Conservation (phyloP, 2,329 filamentous ascomycete species). For the Ascochyta viciae-villosae region DNA sequence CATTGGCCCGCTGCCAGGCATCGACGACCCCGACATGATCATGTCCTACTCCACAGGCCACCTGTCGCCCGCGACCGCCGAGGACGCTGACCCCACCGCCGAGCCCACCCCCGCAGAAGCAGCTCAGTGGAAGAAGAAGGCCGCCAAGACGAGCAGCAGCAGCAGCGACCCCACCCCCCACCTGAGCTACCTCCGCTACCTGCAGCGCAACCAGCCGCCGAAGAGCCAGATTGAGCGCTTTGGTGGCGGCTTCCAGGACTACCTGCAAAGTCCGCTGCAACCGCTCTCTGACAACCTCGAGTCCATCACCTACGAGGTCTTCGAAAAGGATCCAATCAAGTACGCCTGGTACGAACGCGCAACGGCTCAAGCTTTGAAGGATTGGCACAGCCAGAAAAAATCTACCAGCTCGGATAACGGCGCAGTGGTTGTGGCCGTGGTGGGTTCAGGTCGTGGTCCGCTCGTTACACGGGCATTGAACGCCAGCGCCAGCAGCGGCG, state of each 20-base stretch:
- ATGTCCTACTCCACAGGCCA: constrained; percentile 47
- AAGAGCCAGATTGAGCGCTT: constrained; percentile 69
- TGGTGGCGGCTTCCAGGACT: constrained; percentile 83
- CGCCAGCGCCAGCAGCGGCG: constrained; percentile 77
- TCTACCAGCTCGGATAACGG: constrained; percentile 75
- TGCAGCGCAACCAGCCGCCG: constrained; percentile 81
- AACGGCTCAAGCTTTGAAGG: constrained; percentile 77
- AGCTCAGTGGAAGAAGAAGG: constrained; percentile 50
- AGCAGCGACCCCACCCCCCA: constrained; percentile 66
- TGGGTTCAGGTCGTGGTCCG: constrained; percentile 90
- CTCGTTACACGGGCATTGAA: constrained; percentile 85
- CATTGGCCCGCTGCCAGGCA: constrained; percentile 62
- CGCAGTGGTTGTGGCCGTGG: constrained; percentile 85
- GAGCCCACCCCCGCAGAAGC: constrained; percentile 75
- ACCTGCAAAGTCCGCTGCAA: constrained; percentile 92
- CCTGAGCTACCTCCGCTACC: constrained; percentile 80
- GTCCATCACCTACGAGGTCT: constrained; percentile 97
- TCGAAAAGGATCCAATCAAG: constrained; percentile 97
- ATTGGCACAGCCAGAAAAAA: constrained; percentile 77
- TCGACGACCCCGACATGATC: constrained; percentile 50
- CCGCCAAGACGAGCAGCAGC: constrained; percentile 53
- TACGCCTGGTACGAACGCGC: constrained; percentile 95
- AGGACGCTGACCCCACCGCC: constrained; percentile 41
- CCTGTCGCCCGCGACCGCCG: constrained; percentile 54
- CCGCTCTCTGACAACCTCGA: constrained; percentile 96